These are phyloP conservation scores for Boletus rubroflammeus DNA, from an alignment of 768 basidiomycete genomes.

Conservation along the genomic window DNA sequence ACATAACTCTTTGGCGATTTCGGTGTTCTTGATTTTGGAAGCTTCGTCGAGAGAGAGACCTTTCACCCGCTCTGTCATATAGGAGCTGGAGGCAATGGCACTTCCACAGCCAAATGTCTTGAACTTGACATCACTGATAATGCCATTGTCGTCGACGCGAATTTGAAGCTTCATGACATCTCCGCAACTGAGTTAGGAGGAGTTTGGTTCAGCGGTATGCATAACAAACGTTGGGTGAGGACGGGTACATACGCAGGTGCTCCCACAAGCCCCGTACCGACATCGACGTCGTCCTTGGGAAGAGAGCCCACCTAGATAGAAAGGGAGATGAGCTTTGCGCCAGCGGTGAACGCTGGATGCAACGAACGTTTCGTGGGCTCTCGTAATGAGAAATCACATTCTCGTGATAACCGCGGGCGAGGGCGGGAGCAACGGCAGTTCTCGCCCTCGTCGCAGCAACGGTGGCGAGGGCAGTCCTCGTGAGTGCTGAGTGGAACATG, in stretches of 20 bases:
- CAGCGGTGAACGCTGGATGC: conserved; percentile 30
- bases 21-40: conserved; percentile 96
- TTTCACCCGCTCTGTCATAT: conserved; percentile 98
- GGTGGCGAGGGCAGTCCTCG: conserved; percentile 45
- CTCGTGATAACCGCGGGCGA: conserved; percentile 82
- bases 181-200: conserved; percentile 61
- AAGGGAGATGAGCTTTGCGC: conserved; percentile 49
- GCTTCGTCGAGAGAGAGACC: conserved; percentile 93
- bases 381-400: conserved; percentile 98
- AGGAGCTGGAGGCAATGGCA: conserved; percentile 95
- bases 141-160: conserved; percentile 88
- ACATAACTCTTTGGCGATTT: conserved; percentile 96
- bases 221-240: not conserved
- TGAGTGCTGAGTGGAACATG: conserved; percentile 69
- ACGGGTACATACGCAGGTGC: conserved; percentile 78
- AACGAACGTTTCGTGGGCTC: conserved; percentile 89
- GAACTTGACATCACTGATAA: conserved; percentile 98
- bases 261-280: conserved; percentile 97
- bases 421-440: conserved; percentile 44
- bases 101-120: conserved; percentile 99
- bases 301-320: conserved; percentile 83
- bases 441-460: conserved; percentile 44
- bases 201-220: conserved; percentile 14
- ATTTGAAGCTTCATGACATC: conserved; percentile 99
- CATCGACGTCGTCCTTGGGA: conserved; percentile 85